These are phyloP conservation scores for Hymenoscyphus fructigenus DNA, from an alignment of 2,329 filamentous ascomycete genomes.

Conservation along the genomic window DNA sequence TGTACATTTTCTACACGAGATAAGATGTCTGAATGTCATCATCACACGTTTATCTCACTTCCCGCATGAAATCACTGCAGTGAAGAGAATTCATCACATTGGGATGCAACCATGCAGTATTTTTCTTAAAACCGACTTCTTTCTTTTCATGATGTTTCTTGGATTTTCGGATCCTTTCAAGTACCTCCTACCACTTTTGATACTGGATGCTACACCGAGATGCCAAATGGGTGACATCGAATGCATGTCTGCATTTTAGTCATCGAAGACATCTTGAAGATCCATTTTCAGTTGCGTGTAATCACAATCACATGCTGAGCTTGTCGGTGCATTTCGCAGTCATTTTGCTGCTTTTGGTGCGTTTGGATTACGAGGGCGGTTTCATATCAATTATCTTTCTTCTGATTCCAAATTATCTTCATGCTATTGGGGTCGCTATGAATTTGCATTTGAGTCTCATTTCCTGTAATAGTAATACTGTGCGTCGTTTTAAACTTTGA, in stretches of 20 bases:
- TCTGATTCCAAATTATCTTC: not conserved
- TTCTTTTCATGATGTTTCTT: not conserved
- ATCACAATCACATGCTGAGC: not conserved
- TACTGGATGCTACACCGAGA: not conserved
- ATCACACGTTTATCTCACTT: not conserved
- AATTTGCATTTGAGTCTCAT: not conserved
- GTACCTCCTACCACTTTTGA: not conserved
- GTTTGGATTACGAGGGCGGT: not conserved
- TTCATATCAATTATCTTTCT: not conserved
- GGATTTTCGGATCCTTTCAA: not conserved
- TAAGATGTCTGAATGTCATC: not conserved
- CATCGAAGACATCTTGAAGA: not conserved
- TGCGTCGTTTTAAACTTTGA: not conserved
- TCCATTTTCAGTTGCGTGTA: conserved; percentile 2
- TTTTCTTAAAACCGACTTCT: not conserved
- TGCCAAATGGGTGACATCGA: not conserved
- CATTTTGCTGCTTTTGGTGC: not conserved
- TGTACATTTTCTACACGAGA: no score
- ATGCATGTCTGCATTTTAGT: not conserved
- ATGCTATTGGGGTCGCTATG: not conserved
- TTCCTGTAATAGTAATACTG: not conserved
- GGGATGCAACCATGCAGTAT: not conserved
- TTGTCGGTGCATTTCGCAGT: not conserved
- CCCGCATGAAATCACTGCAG: not conserved
- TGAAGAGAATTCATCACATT: not conserved